A percentile compares a stretch with the other conserved stretches of the same genome.
Conservation (phyloP, 1,139 yeast genomes). For the Spencermartinsiella ligniputridi region DNA sequence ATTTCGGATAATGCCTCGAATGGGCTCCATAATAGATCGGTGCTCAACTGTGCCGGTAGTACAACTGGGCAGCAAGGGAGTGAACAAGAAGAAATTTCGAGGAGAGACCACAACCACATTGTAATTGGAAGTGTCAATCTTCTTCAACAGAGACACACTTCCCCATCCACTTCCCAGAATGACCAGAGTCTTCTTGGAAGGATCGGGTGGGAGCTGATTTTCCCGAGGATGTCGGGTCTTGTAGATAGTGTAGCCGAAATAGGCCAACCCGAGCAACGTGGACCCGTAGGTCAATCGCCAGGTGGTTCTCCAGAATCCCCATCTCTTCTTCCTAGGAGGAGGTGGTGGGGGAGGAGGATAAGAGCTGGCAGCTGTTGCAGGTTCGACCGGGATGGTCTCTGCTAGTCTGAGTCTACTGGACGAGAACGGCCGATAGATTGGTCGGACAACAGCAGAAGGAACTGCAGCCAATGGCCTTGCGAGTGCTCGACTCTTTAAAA, state of each 20-base stretch:
- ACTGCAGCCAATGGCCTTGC: not conserved
- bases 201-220: slow-evolving; percentile 36
- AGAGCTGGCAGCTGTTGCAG: not conserved
- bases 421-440: not conserved
- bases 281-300: slow-evolving; percentile 34
- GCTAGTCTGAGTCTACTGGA: not conserved
- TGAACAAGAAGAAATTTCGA: slow-evolving; percentile 89
- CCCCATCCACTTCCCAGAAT: slow-evolving; percentile 97
- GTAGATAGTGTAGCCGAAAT: slow-evolving; percentile 34
- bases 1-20: slow-evolving; percentile 67
- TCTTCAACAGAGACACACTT: slow-evolving; percentile 72
- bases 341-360: not conserved
- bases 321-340: slow-evolving; percentile 5
- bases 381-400: not conserved
- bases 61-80: slow-evolving; percentile 88
- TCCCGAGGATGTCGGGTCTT: slow-evolving; percentile 35
- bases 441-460: not conserved
- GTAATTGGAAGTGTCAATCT: slow-evolving; percentile 79
- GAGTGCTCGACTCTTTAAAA: not conserved
- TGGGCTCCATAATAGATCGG: slow-evolving; percentile 86
- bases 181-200: slow-evolving; percentile 81
- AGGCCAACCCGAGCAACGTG: slow-evolving; percentile 29
- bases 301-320: slow-evolving; percentile 28
- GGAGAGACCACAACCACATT: slow-evolving; percentile 90
- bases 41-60: slow-evolving; percentile 91